These are phyloP conservation scores for Phytophthora vignae DNA, from an alignment of 352 stramenopile species.

Conservation along the genomic window DNA sequence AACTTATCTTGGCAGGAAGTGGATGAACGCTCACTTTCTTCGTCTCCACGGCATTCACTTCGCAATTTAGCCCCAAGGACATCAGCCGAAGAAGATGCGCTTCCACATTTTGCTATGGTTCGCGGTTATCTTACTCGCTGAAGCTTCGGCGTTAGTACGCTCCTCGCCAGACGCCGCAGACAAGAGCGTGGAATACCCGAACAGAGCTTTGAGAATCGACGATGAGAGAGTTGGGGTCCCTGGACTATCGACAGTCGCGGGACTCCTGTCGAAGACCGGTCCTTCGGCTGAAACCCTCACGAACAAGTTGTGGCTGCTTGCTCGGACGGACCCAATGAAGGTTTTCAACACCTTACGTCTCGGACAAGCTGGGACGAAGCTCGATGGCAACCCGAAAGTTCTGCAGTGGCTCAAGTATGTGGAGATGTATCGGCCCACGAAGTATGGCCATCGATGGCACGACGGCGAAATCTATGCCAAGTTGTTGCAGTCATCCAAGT, in stretches of 20 bases:
- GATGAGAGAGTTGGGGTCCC: no score
- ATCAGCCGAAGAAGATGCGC: not conserved
- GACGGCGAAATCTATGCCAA: not conserved
- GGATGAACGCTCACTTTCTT: no score
- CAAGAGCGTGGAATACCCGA: no score
- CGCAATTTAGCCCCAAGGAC: no score
- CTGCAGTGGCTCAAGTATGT: no score
- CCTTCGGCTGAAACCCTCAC: not conserved
- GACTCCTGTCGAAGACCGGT: not conserved
- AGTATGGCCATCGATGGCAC: no score
- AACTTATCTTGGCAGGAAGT: no score
- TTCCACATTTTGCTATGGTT: not conserved
- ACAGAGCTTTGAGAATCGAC: no score
- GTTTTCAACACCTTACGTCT: not conserved
- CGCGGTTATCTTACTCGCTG: not conserved
- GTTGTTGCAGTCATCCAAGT: not conserved
- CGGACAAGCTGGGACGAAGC: not conserved
- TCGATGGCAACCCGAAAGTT: not conserved
- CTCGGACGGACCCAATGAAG: not conserved
- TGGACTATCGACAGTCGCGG: not conserved
- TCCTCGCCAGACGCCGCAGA: not conserved
- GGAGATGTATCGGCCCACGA: no score
- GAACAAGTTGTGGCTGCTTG: not conserved
- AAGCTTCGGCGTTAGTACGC: not conserved
- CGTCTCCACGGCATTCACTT: no score